Base-by-base conservation (phyloP, 2,329 filamentous ascomycete genomes). In the Cercospora canescens region DNA sequence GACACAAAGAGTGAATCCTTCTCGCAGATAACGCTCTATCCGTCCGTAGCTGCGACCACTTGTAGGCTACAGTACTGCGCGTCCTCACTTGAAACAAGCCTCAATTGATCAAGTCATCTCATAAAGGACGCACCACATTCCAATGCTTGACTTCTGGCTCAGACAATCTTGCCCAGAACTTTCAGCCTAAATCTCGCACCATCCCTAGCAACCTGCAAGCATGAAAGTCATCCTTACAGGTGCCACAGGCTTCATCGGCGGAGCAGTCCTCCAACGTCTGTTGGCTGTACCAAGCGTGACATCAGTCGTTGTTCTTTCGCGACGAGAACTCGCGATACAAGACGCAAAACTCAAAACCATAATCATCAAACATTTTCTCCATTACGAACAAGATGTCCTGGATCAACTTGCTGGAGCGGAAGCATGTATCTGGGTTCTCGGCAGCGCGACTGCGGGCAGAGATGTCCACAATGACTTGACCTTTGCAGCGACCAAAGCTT, bases 221-320 rank as follows among this genome's bases (percentile, higher is more conserved):
- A 88, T 88, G 85, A 87, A 88, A 73, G 76, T 88, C 70, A 84
- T 89, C 63, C 76, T 89, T 26, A 81, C 84, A 3, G 86, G 86
- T 34, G 79, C 78, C 16, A 88, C 85, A 14, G 86, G 87, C 65
- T 81, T 81, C 69, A 82, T 87, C 34, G 86, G 86, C 60, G 71
- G 78, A 30, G 82, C 82, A 69, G 79, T 86, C 21, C 79, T 88
- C 37, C 73, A 77, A 6, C 81, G 82, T 65, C 84, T 83, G 70
- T 79, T 88, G 41, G 71, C 73, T 1, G 76, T 82, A 66, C 75
- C 80, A 2, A 69, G 74, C 63, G 83, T 89, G 71, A 85, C 81
- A 0, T 83, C 82, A 24, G 76, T 87, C 39, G 75, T 86, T 60
- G 81, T 83, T 18, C 77, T 88, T 11, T 83, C 83, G 3, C 81